Percentiles rank a stretch among this genome's conserved stretches.
These are phyloP conservation scores for Talaromyces thailandensis DNA, from an alignment of 495 filamentous ascomycete genomes.

Conservation along the genomic window DNA sequence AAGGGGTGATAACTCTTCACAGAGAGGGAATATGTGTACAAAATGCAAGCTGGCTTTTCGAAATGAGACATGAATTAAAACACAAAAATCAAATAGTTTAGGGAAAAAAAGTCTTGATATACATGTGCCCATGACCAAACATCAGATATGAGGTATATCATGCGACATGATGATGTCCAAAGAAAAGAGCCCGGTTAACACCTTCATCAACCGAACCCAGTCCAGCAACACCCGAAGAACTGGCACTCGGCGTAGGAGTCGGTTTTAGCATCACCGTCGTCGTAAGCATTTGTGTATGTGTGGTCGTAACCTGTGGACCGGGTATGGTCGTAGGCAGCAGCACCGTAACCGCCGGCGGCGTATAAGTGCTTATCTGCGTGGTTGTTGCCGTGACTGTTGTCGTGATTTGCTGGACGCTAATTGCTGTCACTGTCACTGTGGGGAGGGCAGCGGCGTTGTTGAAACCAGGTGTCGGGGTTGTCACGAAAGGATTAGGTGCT, in stretches of 20 bases:
- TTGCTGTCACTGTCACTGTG: constrained; percentile 1
- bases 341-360: not conserved
- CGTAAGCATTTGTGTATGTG: not conserved
- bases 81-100: not conserved
- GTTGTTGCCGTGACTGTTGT: not conserved
- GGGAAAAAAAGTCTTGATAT: not conserved
- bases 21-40: not conserved
- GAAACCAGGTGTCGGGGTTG: not conserved
- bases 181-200: not conserved
- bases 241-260: not conserved
- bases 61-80: not conserved
- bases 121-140: not conserved
- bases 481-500: not conserved
- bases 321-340: not conserved
- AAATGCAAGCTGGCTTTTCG: not conserved
- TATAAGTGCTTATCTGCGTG: not conserved
- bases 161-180: not conserved
- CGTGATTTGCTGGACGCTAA: not conserved
- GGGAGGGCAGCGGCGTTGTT: not conserved
- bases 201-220: not conserved
- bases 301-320: not conserved
- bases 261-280: not conserved
- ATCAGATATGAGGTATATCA: not conserved
- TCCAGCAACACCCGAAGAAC: not conserved
- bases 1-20: not conserved